phyloP scores from a whole-genome alignment of 495 filamentous ascomycete species.

The Tuber borchii region DNA sequence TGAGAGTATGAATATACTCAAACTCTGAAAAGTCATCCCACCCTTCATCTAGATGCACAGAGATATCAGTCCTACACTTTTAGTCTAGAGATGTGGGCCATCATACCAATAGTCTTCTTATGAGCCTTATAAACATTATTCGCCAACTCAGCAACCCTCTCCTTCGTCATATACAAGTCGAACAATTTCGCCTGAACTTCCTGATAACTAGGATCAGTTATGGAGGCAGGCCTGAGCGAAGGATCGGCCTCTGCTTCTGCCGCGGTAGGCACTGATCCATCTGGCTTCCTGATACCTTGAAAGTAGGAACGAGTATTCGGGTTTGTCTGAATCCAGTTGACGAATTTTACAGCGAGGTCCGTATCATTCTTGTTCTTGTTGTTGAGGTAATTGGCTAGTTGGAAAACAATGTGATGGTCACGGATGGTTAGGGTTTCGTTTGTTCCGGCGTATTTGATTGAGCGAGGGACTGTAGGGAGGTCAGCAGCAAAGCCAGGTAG shows the following conservation, averaged over 20 bases:
- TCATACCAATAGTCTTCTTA: constrained; percentile 48
- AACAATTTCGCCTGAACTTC: constrained; percentile 44
- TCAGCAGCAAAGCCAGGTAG: constrained; percentile 50
- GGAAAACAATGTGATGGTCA: constrained; percentile 56
- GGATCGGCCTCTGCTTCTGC: constrained; percentile 9
- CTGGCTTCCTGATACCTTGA: constrained; percentile 51
- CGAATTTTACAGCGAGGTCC: constrained; percentile 52
- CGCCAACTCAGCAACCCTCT: constrained; percentile 47
- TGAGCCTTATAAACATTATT: constrained; percentile 61
- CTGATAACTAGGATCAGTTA: constrained; percentile 34
- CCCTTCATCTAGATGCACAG: constrained; percentile 40
- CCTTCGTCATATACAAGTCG: constrained; percentile 28
- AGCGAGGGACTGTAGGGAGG: constrained; percentile 43
- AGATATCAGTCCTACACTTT: neutral
- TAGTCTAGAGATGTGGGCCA: neutral
- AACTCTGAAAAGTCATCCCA: constrained; percentile 56
- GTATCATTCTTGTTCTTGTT: constrained; percentile 50
- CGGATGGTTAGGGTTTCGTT: constrained; percentile 52
- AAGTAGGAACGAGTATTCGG: constrained; percentile 51
- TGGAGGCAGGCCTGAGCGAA: constrained; percentile 38
- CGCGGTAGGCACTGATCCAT: constrained; percentile 46
- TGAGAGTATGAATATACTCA: constrained; percentile 55
- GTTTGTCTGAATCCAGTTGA: constrained; percentile 55
- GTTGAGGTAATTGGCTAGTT: constrained; percentile 56
- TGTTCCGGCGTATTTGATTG: constrained; percentile 46